Evolutionary conservation across 768 basidiomycete species (phyloP).

Genomic region (Amanita rubescens): DNA sequence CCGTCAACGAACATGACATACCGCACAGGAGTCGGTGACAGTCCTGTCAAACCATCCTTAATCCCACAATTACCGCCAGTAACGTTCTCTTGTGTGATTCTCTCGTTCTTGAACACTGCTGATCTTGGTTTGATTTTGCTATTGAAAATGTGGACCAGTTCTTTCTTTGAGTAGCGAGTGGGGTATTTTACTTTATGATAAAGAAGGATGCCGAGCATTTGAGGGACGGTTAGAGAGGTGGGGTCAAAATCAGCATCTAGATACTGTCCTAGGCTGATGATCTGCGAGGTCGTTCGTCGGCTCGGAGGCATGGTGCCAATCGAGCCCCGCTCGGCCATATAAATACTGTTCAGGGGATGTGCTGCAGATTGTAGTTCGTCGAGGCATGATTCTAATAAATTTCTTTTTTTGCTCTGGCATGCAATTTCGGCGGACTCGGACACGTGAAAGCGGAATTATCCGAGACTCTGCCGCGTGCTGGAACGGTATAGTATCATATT

Average conservation of each 20-base stretch:
- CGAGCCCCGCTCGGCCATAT: neutral
- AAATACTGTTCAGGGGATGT: neutral
- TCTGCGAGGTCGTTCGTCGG: neutral
- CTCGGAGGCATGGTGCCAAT: neutral
- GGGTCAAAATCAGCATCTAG: neutral
- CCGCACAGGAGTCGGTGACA: too few relatives aligned
- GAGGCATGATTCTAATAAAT: too few relatives aligned
- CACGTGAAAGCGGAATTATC: too few relatives aligned
- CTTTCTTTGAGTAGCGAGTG: neutral
- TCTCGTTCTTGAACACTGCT: neutral
- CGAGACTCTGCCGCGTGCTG: too few relatives aligned
- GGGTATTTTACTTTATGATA: neutral
- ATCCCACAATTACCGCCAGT: neutral
- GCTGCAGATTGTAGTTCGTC: too few relatives aligned
- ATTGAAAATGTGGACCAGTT: neutral
- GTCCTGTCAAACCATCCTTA: neutral
- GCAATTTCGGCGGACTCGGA: too few relatives aligned
- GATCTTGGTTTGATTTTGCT: neutral
- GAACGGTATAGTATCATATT: too few relatives aligned
- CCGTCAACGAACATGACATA: too few relatives aligned
- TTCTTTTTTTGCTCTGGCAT: too few relatives aligned
- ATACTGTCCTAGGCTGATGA: neutral
- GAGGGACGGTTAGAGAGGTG: neutral
- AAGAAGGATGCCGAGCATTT: neutral
- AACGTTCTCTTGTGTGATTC: neutral